Conservation (phyloP, 2,329 filamentous ascomycete species). For the Calonectria hawksworthii region DNA sequence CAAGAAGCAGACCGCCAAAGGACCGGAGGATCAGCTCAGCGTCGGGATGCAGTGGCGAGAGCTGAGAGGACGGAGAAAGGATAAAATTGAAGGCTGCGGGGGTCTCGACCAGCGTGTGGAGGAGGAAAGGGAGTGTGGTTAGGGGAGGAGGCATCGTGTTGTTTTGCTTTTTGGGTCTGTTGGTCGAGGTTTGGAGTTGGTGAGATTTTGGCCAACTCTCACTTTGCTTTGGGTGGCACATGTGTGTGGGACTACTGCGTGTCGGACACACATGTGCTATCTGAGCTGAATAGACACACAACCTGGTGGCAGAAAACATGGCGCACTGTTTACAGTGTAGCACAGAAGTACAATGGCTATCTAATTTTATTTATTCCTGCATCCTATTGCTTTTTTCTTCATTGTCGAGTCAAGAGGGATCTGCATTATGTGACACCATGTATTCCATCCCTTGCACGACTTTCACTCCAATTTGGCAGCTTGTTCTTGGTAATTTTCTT, state of each 20-base stretch:
- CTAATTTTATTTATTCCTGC: not conserved
- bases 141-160: slow-evolving; percentile 27
- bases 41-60: slow-evolving; percentile 56
- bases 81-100: slow-evolving; percentile 63
- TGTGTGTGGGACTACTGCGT: not conserved
- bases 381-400: not conserved
- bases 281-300: not conserved
- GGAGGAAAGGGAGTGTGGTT: slow-evolving; percentile 51
- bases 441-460: not conserved
- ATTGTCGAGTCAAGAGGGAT: not conserved
- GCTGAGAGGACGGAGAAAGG: slow-evolving; percentile 56
- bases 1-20: slow-evolving; percentile 62
- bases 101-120: slow-evolving; percentile 57
- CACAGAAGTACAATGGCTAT: not conserved
- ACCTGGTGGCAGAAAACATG: not conserved
- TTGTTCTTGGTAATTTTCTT: too few relatives aligned
- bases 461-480: too few relatives aligned
- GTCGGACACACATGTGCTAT: not conserved
- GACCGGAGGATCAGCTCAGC: slow-evolving; percentile 60
- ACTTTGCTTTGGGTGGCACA: not conserved
- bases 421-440: not conserved
- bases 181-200: not conserved
- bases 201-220: not conserved
- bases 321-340: not conserved
- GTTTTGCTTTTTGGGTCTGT: not conserved